Conservation (phyloP, 23 red algal species). For the Pyropia haitanensis region DNA sequence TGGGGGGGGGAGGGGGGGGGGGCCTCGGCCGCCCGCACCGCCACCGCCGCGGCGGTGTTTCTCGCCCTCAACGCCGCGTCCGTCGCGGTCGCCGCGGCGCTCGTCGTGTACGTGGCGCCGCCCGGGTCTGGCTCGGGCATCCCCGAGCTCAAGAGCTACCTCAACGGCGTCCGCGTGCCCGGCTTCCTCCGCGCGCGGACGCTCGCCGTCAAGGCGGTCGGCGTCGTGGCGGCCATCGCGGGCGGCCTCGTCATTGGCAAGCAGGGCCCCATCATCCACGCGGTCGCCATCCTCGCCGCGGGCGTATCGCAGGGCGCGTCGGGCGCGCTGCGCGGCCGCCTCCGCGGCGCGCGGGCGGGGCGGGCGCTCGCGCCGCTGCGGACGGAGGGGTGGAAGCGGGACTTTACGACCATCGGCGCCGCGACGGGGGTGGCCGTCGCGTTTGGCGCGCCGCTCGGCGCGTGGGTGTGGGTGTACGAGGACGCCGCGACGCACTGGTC, state of each 20-base stretch:
- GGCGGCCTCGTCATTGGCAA: conserved; percentile 54
- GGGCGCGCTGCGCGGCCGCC: conserved; percentile 25
- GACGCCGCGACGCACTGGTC: conserved; percentile 75
- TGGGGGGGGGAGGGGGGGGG: neutral
- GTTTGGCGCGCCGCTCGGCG: conserved; percentile 69
- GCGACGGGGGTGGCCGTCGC: conserved; percentile 69
- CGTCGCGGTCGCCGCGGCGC: conserved; percentile 15
- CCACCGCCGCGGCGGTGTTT: conserved; percentile 5
- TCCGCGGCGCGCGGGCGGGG: neutral
- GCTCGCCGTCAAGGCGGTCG: conserved; percentile 61
- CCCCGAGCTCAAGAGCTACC: conserved; percentile 66
- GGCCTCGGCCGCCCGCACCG: neutral
- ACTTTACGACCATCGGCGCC: conserved; percentile 69
- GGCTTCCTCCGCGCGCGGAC: conserved; percentile 58
- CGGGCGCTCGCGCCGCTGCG: conserved; percentile 31
- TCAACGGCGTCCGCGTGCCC: conserved; percentile 72
- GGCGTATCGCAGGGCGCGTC: conserved; percentile 54
- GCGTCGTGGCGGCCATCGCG: conserved; percentile 33
- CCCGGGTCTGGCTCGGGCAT: conserved; percentile 64
- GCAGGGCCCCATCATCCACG: conserved; percentile 70
- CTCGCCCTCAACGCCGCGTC: conserved; percentile 19
- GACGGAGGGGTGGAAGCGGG: conserved; percentile 70
- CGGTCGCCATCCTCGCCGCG: conserved; percentile 55
- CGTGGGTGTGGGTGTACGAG: conserved; percentile 73
- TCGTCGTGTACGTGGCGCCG: conserved; percentile 64